Evolutionary conservation across 2,329 filamentous ascomycete genomes (phyloP).

Genomic region (Fusarium sp.): DNA sequence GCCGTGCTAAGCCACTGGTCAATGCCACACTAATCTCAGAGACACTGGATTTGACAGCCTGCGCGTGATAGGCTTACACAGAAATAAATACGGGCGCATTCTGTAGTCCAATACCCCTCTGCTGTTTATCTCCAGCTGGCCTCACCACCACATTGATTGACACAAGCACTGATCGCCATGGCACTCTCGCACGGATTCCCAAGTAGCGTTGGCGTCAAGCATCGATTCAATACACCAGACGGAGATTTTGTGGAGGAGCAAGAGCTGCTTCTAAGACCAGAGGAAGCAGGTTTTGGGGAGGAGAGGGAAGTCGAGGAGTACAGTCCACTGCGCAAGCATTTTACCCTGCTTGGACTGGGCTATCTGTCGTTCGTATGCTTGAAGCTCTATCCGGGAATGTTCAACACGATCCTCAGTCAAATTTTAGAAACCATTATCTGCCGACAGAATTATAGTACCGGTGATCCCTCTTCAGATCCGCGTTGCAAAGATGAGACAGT

Average conservation of each 20-base stretch:
- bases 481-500: background rate
- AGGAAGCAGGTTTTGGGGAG: background rate
- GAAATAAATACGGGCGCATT: background rate
- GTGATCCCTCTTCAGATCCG: background rate
- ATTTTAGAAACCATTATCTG: background rate
- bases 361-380: background rate
- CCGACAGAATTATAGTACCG: background rate
- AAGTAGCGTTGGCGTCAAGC: background rate
- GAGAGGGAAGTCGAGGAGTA: background rate
- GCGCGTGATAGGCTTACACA: background rate
- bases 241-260: background rate
- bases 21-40: background rate
- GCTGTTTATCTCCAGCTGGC: background rate
- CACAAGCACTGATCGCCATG: background rate
- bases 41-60: background rate
- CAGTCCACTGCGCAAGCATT: constrained; percentile 22
- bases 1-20: background rate
- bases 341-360: background rate
- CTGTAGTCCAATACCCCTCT: background rate
- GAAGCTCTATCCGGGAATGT: background rate
- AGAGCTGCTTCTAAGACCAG: background rate
- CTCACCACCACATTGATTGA: background rate
- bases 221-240: background rate
- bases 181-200: background rate
- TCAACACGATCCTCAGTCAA: constrained; percentile 2